Evolutionary conservation across 2,329 filamentous ascomycete genomes (phyloP), one percentile per base, ranked within the genome.

Genomic region (Diplodia sapinea): DNA sequence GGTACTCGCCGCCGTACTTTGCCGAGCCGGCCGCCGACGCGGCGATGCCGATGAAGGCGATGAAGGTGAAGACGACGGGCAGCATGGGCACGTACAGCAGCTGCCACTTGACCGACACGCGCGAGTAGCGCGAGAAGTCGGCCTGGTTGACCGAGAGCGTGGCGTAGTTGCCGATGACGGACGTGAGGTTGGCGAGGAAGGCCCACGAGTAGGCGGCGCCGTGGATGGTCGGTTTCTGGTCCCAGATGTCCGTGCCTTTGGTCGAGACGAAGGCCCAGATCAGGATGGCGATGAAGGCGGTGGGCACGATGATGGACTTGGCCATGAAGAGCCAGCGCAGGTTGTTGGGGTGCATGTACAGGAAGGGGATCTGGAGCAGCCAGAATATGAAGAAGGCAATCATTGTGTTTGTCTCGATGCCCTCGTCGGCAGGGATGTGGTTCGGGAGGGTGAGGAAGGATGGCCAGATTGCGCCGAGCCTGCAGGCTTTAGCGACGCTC

Each of bases 271-370:
- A 83, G 4, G 84, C 84, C 87, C 88, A 90, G 55, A 87, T 85
- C 72, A 90, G 80, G 26, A 88, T 88, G 1, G 85, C 86, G 68
- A 90, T 81, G 73, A 86, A 88, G 1, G 85, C 83, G n/a, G 86
- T 78, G 1, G 87, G 88, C 12, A 88, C 79, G 68, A 83, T 78
- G 12, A 80, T 74, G 23, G 77, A 73, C 69, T 82, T 80, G 1
- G 76, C 80, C 75, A 84, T 80, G 71, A 87, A 87, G 50, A 88
- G 72, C 73, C 81, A 86, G 56, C 83, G 78, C 17, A 89, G 79
- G 61, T 81, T 82, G 65, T 84, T 84, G 1, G 84, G 84, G 38
- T 85, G 85, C 69, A 88, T 86, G 66, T 86, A 76, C 9, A 88
- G 74, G 51, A 88, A 76, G 8, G 83, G 85, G 13, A 87, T 75